A percentile compares a stretch with the other conserved stretches of the same genome.
Conservation (phyloP, 345 rosid genomes). For the Salix viminalis region DNA sequence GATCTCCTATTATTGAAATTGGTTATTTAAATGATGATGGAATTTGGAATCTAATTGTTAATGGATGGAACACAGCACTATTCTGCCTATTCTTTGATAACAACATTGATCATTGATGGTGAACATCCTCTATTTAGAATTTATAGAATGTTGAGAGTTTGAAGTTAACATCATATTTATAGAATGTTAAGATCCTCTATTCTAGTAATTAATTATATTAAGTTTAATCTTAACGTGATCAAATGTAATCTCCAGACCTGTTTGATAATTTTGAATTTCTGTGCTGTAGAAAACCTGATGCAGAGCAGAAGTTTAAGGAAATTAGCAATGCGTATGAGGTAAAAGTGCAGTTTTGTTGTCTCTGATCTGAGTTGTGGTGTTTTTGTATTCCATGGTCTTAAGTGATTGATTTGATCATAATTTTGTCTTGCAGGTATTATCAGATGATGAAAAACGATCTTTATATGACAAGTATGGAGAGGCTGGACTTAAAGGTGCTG, state of each 20-base stretch:
- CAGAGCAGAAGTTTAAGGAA: constrained; percentile 92
- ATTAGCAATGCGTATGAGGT: constrained; percentile 99
- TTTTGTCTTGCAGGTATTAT: constrained; percentile 59
- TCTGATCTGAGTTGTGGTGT: background rate
- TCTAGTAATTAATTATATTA: background rate
- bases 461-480: constrained; percentile 94
- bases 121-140: background rate
- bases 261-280: background rate
- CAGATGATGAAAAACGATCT: constrained; percentile 94
- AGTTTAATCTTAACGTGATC: background rate
- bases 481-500: constrained; percentile 95
- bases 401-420: constrained; percentile 7
- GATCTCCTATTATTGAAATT: background rate
- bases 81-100: background rate
- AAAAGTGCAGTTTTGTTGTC: constrained; percentile 18
- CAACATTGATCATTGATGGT: background rate
- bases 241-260: background rate
- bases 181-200: background rate
- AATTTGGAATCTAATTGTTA: background rate
- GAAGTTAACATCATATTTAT: background rate
- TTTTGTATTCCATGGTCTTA: background rate
- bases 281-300: constrained; percentile 72
- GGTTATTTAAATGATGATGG: background rate
- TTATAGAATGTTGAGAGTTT: background rate
- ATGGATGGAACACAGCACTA: background rate